These are phyloP conservation scores for Russula lepida DNA, from an alignment of 768 basidiomycete species.

Conservation along the genomic window DNA sequence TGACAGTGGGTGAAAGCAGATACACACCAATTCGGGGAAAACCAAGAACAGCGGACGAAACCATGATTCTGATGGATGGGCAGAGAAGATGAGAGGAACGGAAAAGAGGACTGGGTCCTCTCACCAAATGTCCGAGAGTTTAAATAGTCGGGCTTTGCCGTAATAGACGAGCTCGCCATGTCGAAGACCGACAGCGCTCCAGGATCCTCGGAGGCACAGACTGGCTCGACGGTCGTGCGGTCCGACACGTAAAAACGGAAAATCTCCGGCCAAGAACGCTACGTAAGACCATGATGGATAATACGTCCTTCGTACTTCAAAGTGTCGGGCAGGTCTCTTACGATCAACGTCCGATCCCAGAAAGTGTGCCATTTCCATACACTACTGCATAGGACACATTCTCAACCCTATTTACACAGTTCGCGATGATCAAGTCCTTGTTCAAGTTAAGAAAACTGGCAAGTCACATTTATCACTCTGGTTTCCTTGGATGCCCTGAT, in stretches of 20 bases:
- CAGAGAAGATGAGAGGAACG: slow-evolving; percentile 13
- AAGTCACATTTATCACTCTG: slow-evolving; percentile 18
- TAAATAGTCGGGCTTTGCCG: slow-evolving; percentile 16
- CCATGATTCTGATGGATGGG: slow-evolving; percentile 42
- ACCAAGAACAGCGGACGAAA: slow-evolving; percentile 78
- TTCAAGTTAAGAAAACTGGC: slow-evolving; percentile 91
- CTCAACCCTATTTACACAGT: slow-evolving; percentile 34
- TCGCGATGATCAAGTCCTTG: slow-evolving; percentile 67
- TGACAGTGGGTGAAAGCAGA: background rate
- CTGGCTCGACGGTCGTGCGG: too few species aligned
- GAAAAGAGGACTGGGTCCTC: slow-evolving; percentile 3
- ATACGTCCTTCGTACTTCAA: slow-evolving; percentile 71
- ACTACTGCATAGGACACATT: background rate
- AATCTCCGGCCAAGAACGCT: background rate
- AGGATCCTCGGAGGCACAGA: too few species aligned
- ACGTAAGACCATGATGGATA: slow-evolving; percentile 49
- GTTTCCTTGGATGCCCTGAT: slow-evolving; percentile 5
- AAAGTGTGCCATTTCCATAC: slow-evolving; percentile 37
- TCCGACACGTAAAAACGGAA: too few species aligned
- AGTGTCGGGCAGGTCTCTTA: slow-evolving; percentile 60
- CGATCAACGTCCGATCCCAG: slow-evolving; percentile 69
- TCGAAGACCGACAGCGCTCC: too few species aligned
- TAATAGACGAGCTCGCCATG: background rate
- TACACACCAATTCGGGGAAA: slow-evolving; percentile 81
- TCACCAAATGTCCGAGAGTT: background rate